Evolutionary conservation across 1,284 basidiomycete species (phyloP).

Genomic region (Cutaneotrichosporon sp.): DNA sequence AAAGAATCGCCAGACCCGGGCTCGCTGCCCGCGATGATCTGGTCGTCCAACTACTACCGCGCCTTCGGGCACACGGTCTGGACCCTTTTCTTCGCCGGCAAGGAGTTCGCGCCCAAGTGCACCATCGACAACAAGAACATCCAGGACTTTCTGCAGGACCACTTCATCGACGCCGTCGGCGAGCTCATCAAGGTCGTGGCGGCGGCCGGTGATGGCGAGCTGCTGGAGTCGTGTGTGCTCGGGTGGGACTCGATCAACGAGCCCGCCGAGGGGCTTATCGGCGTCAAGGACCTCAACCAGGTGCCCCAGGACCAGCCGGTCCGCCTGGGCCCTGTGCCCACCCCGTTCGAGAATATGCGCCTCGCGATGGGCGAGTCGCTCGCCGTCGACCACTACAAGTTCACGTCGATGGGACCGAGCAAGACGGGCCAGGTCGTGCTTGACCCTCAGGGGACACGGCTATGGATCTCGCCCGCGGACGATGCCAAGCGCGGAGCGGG

Average conservation of each 20-base stretch:
- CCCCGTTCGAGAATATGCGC: conserved; percentile 77
- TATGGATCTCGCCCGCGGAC: conserved; percentile 67
- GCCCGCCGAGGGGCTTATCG: conserved; percentile 83
- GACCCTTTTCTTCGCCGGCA: conserved; percentile 92
- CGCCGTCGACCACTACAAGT: conserved; percentile 82
- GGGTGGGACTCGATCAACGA: conserved; percentile 98
- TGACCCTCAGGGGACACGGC: conserved; percentile 75
- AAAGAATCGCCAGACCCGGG: conserved; percentile 64
- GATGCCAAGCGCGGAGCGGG: conserved; percentile 53
- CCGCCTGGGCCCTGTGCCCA: conserved; percentile 83
- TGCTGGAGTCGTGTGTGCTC: conserved; percentile 84
- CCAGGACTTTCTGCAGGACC: conserved; percentile 87
- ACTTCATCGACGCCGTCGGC: conserved; percentile 77
- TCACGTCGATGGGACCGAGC: conserved; percentile 76
- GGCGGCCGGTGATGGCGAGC: conserved; percentile 62
- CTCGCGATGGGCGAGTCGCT: conserved; percentile 86
- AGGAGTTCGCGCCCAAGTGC: conserved; percentile 85
- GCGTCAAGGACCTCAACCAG: conserved; percentile 69
- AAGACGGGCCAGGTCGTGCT: conserved; percentile 71
- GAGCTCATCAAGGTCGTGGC: conserved; percentile 73
- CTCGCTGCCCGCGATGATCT: conserved; percentile 86
- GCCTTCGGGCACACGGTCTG: conserved; percentile 86
- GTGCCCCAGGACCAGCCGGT: conserved; percentile 70
- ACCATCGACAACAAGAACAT: conserved; percentile 90
- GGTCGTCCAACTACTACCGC: conserved; percentile 94